phyloP scores from a whole-genome alignment of 495 filamentous ascomycete species.

The Chaetomium cochliodes region DNA sequence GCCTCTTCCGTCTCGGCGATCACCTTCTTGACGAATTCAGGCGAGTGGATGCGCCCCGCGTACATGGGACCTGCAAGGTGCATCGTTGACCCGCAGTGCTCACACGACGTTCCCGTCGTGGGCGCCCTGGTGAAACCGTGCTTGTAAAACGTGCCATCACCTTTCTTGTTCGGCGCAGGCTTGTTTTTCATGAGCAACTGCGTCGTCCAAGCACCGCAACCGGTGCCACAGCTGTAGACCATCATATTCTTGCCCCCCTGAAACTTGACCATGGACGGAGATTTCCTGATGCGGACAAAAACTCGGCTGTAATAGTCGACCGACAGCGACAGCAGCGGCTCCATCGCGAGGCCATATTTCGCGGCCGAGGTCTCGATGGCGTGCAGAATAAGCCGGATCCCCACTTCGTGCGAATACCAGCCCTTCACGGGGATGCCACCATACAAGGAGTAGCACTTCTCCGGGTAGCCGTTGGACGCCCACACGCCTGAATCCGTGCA shows the following conservation, averaged over 20 bases:
- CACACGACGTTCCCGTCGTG: conserved; percentile 57
- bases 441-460: conserved; percentile 90
- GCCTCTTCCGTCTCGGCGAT: conserved; percentile 63
- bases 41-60: conserved; percentile 82
- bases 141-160: conserved; percentile 66
- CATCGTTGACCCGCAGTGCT: conserved; percentile 82
- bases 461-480: conserved; percentile 86
- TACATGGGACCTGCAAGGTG: conserved; percentile 94
- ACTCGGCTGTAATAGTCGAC: conserved; percentile 95
- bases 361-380: conserved; percentile 73
- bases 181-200: conserved; percentile 71
- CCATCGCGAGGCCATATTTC: conserved; percentile 84
- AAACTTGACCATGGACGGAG: conserved; percentile 82
- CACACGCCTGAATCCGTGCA: conserved; percentile 95
- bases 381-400: conserved; percentile 80
- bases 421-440: conserved; percentile 86
- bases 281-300: conserved; percentile 79
- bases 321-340: conserved; percentile 86
- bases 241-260: conserved; percentile 86
- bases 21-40: conserved; percentile 72
- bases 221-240: conserved; percentile 83
- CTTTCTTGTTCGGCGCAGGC: conserved; percentile 62
- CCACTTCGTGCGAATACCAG: conserved; percentile 80
- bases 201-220: conserved; percentile 83
- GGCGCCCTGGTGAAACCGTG: conserved; percentile 70